These are phyloP conservation scores for Picochlorum sp. DNA, from an alignment of 139 green algal species.

Conservation along the genomic window DNA sequence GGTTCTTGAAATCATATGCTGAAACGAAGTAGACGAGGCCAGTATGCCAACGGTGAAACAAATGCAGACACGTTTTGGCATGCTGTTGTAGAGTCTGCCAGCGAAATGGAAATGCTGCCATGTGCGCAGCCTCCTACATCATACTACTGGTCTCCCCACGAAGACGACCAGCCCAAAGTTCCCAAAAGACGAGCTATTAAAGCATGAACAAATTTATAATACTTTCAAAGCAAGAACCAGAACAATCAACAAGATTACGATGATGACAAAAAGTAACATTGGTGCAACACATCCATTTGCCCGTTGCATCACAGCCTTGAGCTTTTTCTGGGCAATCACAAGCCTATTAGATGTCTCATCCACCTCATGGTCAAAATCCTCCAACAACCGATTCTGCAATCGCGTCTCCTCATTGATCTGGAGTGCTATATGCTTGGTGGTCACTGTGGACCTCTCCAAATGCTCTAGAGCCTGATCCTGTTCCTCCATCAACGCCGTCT, in stretches of 20 bases:
- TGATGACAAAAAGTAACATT: conserved; percentile 50
- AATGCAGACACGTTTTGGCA: conserved; percentile 71
- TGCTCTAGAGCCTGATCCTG: conserved; percentile 67
- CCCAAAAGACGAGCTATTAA: neutral
- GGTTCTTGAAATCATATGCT: conserved; percentile 71
- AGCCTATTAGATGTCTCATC: conserved; percentile 59
- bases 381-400: conserved; percentile 75
- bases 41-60: conserved; percentile 60
- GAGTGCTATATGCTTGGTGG: conserved; percentile 76
- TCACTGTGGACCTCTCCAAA: conserved; percentile 62
- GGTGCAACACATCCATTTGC: conserved; percentile 42
- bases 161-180: conserved; percentile 8
- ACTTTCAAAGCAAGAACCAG: conserved; percentile 32
- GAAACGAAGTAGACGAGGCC: conserved; percentile 63
- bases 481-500: conserved; percentile 59
- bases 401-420: conserved; percentile 83
- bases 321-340: conserved; percentile 40
- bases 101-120: conserved; percentile 16
- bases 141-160: conserved; percentile 22
- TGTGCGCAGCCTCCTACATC: conserved; percentile 21
- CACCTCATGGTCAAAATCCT: conserved; percentile 75
- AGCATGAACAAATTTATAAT: conserved; percentile 17
- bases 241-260: conserved; percentile 53
- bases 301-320: conserved; percentile 42
- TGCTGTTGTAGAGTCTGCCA: conserved; percentile 22